A percentile compares a stretch with the other conserved stretches of the same genome.
phyloP scores from a whole-genome alignment of 305 asterid genomes.

The Fraxinus paxiana region DNA sequence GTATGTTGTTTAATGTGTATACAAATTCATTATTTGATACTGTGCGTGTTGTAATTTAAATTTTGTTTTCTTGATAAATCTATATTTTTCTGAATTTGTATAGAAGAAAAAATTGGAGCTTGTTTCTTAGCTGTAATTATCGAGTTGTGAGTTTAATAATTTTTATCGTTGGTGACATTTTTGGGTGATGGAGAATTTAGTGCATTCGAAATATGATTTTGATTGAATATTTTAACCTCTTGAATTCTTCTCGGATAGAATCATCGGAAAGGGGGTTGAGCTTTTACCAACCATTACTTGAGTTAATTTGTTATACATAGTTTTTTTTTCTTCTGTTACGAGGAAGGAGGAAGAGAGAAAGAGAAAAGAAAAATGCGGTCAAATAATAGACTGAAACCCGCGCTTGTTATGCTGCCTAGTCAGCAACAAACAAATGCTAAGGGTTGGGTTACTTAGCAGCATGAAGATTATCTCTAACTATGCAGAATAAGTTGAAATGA shows the following conservation, averaged over 20 bases:
- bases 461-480: neutral
- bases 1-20: neutral
- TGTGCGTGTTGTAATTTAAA: neutral
- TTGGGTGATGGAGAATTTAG: neutral
- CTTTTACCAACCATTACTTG: neutral
- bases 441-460: neutral
- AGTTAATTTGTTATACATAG: neutral
- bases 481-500: neutral
- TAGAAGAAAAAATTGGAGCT: conserved; percentile 1
- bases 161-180: neutral
- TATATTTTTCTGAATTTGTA: neutral
- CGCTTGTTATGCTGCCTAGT: neutral
- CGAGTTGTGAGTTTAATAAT: neutral
- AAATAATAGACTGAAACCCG: neutral
- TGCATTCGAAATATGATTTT: neutral
- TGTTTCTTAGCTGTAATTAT: conserved; percentile 13
- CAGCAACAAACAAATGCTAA: conserved; percentile 1
- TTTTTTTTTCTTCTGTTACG: neutral
- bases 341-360: too few species aligned
- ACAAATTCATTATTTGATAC: neutral
- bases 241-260: neutral
- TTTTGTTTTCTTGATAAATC: conserved; percentile 15
- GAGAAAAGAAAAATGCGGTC: neutral
- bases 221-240: neutral
- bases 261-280: neutral